phyloP scores from a whole-genome alignment of 2,329 filamentous ascomycete genomes.

The Claviceps paspali region DNA sequence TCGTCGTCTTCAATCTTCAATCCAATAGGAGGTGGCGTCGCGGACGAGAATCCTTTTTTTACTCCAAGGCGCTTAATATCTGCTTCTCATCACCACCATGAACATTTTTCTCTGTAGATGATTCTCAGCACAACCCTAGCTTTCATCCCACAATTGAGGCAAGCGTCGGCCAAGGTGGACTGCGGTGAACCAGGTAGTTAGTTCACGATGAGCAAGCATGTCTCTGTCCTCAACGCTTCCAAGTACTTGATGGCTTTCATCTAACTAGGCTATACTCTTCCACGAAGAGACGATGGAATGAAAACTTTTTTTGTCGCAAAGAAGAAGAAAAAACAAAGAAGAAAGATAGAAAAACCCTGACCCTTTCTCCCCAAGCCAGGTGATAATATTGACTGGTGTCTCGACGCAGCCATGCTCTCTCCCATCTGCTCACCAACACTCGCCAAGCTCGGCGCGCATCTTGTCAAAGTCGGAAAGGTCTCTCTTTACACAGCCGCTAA shows the following conservation, averaged over 20 bases:
- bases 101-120: no score
- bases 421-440: not conserved
- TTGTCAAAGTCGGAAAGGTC: not conserved
- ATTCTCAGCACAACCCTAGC: not conserved
- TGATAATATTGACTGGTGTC: not conserved
- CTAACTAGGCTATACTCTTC: not conserved
- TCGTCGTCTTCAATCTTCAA: constrained; percentile 1
- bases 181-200: not conserved
- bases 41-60: not conserved
- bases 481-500: not conserved
- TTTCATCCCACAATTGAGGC: not conserved
- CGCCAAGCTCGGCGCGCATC: not conserved
- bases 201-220: no score
- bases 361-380: no score
- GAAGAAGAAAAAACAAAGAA: not conserved
- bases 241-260: no score
- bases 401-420: not conserved
- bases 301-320: no score
- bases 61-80: not conserved
- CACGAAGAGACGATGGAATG: not conserved
- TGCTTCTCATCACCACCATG: not conserved
- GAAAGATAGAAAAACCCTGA: no score
- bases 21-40: not conserved
- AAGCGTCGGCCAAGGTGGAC: not conserved
- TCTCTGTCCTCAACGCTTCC: no score